phyloP scores from a whole-genome alignment of 176 grass and related monocot genomes.

The Carex scoparia region DNA sequence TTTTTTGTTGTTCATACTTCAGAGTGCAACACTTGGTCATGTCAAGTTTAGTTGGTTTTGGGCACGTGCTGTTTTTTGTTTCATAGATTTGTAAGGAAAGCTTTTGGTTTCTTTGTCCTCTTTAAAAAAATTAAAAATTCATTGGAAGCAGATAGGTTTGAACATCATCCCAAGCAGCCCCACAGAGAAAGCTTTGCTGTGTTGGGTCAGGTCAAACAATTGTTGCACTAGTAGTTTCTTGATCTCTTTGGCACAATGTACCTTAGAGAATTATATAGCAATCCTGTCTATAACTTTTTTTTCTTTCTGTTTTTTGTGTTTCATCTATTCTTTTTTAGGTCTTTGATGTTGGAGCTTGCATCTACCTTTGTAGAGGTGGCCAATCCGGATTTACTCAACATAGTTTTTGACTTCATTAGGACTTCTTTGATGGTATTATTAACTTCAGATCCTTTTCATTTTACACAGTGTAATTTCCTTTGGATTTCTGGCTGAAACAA shows the following conservation, averaged over 20 bases:
- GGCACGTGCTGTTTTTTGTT: background rate
- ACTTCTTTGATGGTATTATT: constrained; percentile 71
- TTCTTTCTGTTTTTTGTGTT: background rate
- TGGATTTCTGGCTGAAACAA: background rate
- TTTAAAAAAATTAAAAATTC: background rate
- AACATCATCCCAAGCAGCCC: background rate
- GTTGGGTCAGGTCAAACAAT: background rate
- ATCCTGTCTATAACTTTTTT: background rate
- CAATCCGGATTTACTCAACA: constrained; percentile 54
- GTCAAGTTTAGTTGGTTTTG: background rate
- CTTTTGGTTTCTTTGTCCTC: background rate
- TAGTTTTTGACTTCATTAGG: constrained; percentile 73
- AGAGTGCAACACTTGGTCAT: background rate
- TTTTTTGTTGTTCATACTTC: background rate
- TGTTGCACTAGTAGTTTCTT: constrained; percentile 15
- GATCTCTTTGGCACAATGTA: constrained; percentile 11
- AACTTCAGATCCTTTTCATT: constrained; percentile 12
- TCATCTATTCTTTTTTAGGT: constrained; percentile 18
- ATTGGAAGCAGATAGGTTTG: background rate
- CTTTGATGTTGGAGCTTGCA: constrained; percentile 42
- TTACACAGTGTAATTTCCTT: background rate
- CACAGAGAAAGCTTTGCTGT: background rate
- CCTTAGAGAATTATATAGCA: constrained; percentile 18
- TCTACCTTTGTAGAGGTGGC: constrained; percentile 54
- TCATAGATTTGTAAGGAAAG: background rate